Evolutionary conservation across 1,284 basidiomycete species (phyloP), one percentile per base, ranked within the genome.

Genomic region (Puccinia novopanici): DNA sequence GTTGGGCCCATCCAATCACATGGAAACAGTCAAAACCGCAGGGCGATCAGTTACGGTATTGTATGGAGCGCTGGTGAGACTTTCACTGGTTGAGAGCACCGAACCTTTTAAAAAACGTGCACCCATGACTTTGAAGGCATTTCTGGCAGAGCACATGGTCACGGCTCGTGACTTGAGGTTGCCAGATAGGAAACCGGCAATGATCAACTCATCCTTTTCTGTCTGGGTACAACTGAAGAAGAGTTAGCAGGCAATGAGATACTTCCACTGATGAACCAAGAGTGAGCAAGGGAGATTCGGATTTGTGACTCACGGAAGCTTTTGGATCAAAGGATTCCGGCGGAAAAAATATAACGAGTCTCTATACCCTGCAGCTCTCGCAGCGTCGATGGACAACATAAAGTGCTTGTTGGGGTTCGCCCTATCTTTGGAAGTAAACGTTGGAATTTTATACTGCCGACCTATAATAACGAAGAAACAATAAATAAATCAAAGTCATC

Each of bases 261-360:
- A 71, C 19, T 45, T 6, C 37, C 76, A 37, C 57, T 71, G 68
- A 52, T 52, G 27, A 34, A 78, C 30, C 34, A 68, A 22, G 48
- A 13, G 57, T 59, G 52, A 55, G 13, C 24, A 40, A 68, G 34
- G 8, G 17, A 70, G 24, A 17, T 54, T 54, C n/a, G 13, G 77
- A 81, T 75, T 81, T 22, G 24, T 45, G 10, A 74, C 78, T 80
- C 17, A 80, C 82, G 91, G 92, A 77, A 97, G 89, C 86, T 98
- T 98, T 88, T 94, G 89, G 30, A 97, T 92, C 48, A 93, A 90
- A 0, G 91, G 91, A 83, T 96, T 96, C 8, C 93, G 90, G 15
- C 97, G 91, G 87, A 98, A 96, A 86, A 98, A 98, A 86, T 97
- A 98, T 15, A 98, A 88, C 12, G 95, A 98, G 86, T 99, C 97